Percentiles rank a stretch among this genome's conserved stretches.
Evolutionary conservation across 768 basidiomycete genomes (phyloP).

Genomic region (Tylopilus vinaceipallidus): DNA sequence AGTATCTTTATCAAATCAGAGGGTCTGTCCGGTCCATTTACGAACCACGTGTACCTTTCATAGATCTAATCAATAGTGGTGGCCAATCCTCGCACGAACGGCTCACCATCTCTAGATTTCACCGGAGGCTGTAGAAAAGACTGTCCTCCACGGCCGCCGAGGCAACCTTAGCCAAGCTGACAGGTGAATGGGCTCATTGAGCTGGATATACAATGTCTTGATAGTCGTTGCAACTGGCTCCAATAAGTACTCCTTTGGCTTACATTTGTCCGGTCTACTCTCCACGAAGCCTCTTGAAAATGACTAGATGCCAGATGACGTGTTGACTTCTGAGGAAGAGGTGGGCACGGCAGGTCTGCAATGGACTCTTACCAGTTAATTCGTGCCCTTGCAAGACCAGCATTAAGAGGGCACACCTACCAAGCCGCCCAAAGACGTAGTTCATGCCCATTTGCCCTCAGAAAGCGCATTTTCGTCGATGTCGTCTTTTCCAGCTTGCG

Average conservation of each 20-base stretch:
- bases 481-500: background rate
- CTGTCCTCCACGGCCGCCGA: background rate
- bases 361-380: background rate
- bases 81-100: too few relatives aligned
- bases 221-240: too few relatives aligned
- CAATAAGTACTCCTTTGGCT: background rate
- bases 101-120: background rate
- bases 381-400: too few relatives aligned
- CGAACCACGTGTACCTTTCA: background rate
- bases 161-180: background rate
- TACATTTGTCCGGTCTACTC: background rate
- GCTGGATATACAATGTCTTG: too few relatives aligned
- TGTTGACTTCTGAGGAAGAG: background rate
- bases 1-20: background rate
- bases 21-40: background rate
- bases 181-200: background rate
- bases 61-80: conserved; percentile 4
- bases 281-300: background rate
- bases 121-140: background rate
- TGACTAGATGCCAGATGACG: background rate
- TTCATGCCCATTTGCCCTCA: too few relatives aligned
- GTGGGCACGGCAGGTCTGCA: too few relatives aligned
- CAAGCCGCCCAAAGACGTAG: too few relatives aligned
- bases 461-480: too few relatives aligned
- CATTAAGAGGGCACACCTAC: too few relatives aligned